Base-by-base conservation (phyloP, 1,284 basidiomycete species). In the Irpex lacteus region DNA sequence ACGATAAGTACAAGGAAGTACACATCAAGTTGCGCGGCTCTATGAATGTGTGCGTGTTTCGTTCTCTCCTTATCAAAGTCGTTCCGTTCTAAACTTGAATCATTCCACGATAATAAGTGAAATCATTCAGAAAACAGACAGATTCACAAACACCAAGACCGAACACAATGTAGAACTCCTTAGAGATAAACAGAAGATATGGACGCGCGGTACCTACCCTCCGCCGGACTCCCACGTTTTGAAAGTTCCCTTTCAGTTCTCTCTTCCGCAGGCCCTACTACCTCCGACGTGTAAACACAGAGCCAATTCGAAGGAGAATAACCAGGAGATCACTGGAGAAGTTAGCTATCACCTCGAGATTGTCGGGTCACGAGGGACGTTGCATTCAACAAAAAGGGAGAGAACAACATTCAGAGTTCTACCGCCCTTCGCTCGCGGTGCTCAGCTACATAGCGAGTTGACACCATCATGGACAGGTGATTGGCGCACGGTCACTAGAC, bases 151-250 rank as follows among this genome's bases (percentile, higher is more conserved):
- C 9, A 53, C 50, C 13, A 53, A 60, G 37, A 37, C 19, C 6
- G 58, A 26, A 19, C 36, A 60, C 37, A 37, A n/a, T n/a, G 13
- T 56, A 4, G 37, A 19, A 2, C 62, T 72, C 36, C 52, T 69
- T 8, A 52, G 55, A 26, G 54, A 68, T 5, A 65, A 65, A 21
- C 52, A 57, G 18, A 55, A 66, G 8, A 36, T 72, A 32, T 74
- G 73, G 73, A 65, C 59, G 11, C 68, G 65, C 18, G 70, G 71
- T n/a, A 32, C 60, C 7, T 71, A 71, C 38, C 70, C 72, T 7
- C 63, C 68, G 0, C 66, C 72, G 0, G 70, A 67, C 5, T 62
- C 67, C 1, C 65, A 71, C 59, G 47, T 64, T 38, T 65, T 73
- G 38, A 62, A 57, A 5, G 18, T 72, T n/a, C 73, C 71, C 1